These are phyloP conservation scores for Cercospora canescens DNA, from an alignment of 2,329 filamentous ascomycete genomes.

Conservation along the genomic window DNA sequence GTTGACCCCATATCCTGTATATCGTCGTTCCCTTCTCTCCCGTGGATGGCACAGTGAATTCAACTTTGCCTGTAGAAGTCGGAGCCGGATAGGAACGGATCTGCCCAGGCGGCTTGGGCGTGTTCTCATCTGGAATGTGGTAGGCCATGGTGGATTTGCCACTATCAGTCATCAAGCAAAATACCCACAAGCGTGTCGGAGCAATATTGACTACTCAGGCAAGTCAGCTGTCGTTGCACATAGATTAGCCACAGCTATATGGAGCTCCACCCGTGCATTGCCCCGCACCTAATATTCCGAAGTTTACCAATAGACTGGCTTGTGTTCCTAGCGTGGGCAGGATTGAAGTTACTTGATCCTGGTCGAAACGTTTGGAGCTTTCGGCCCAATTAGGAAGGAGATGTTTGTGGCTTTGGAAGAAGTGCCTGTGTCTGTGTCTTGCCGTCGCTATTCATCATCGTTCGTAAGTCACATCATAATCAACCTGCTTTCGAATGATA, in stretches of 20 bases:
- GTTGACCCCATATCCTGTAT: conserved; percentile 42
- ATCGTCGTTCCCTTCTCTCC: conserved; percentile 41
- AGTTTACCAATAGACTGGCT: neutral
- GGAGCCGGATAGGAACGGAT: conserved; percentile 28
- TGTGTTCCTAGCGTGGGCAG: neutral
- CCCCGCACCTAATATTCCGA: neutral
- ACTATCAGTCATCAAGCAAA: neutral
- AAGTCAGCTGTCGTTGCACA: neutral
- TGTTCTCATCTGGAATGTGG: conserved; percentile 8
- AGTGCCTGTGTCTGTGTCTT: neutral
- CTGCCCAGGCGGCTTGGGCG: conserved; percentile 25
- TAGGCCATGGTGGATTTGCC: conserved; percentile 9
- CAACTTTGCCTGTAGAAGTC: conserved; percentile 28
- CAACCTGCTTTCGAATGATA: conserved; percentile 19
- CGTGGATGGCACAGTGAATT: conserved; percentile 37
- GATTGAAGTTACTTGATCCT: neutral
- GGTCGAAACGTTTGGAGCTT: neutral
- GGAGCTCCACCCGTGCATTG: neutral
- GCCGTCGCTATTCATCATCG: neutral
- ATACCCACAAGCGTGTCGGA: neutral
- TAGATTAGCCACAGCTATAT: neutral
- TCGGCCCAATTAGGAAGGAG: conserved; percentile 1
- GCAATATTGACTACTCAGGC: neutral
- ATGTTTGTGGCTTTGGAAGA: neutral
- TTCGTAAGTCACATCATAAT: conserved; percentile 19